Evolutionary conservation across 2,329 filamentous ascomycete species (phyloP).

Genomic region (Xylaria sp.): DNA sequence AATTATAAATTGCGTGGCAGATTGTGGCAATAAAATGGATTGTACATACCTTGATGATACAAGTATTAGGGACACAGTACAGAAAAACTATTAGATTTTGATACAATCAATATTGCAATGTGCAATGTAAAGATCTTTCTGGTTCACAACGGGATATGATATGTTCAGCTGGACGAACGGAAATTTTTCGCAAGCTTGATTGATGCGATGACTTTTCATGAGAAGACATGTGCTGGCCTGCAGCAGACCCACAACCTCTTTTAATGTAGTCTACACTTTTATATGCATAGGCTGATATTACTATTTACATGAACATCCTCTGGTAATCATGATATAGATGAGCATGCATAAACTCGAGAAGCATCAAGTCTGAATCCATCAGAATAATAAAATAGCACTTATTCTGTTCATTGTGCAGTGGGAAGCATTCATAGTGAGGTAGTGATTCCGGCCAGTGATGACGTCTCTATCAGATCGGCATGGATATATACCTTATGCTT

Average conservation of each 20-base stretch:
- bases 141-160: slow-evolving; percentile 14
- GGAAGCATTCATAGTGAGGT: no score
- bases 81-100: not conserved
- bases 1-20: slow-evolving; percentile 4
- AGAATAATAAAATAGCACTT: not conserved
- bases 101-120: slow-evolving; percentile 25
- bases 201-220: slow-evolving; percentile 13
- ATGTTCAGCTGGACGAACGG: slow-evolving; percentile 6
- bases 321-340: not conserved
- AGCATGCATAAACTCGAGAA: not conserved
- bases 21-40: not conserved
- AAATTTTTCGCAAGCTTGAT: slow-evolving; percentile 30
- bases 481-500: no score
- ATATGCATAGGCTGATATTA: not conserved
- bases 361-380: not conserved
- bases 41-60: slow-evolving; percentile 34
- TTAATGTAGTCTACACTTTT: not conserved
- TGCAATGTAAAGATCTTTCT: slow-evolving; percentile 20
- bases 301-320: not conserved
- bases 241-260: not conserved
- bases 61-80: slow-evolving; percentile 11
- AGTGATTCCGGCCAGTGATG: no score
- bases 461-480: no score
- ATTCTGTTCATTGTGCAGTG: no score
- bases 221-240: not conserved